Evolutionary conservation across 2,329 filamentous ascomycete genomes (phyloP), one percentile per base, ranked within the genome.

Genomic region (Nemania sp.): DNA sequence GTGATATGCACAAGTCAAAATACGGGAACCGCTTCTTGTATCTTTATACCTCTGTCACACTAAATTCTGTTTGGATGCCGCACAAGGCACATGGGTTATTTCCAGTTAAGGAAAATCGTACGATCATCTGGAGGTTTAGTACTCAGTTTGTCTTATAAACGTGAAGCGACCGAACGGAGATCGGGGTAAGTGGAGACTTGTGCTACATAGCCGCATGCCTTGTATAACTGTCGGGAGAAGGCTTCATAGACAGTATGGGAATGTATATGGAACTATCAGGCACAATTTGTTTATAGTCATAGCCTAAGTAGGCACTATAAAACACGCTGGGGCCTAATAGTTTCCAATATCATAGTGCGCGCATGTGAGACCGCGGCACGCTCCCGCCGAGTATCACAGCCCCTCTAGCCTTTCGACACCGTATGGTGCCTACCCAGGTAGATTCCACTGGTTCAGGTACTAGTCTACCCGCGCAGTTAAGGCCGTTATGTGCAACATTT

Each of bases 361-460:
- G n/a, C n/a, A n/a, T n/a, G n/a, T n/a, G n/a, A n/a, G n/a, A n/a
- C n/a, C n/a, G n/a, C n/a, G n/a, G n/a, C n/a, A n/a, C n/a, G n/a
- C n/a, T n/a, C n/a, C 15, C 23, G 30, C 24, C 3, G n/a, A 28
- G 40, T 17, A 43, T 15, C 28, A 8, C 17, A 12, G 22, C 19
- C 14, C 22, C 40, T 15, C 20, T 30, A n/a, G 6, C 37, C 22
- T 23, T 43, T 43, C 24, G 23, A 30, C 8, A 30, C 11, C n/a
- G 15, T 17, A 30, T 30, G 15, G 23, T 30, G 8, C 23, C 15
- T 43, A 31, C 9, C n/a, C n/a, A 31, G 9, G 4, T 11, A 12
- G 24, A 15, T 26, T 43, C 23, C 40, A 43, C 40, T 8, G 40
- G 40, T 43, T 20, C 40, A 43, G 40, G 40, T 43, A 43, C 40